These are phyloP conservation scores for Leccinum pallidistipes DNA, from an alignment of 1,284 basidiomycete genomes.

Conservation along the genomic window DNA sequence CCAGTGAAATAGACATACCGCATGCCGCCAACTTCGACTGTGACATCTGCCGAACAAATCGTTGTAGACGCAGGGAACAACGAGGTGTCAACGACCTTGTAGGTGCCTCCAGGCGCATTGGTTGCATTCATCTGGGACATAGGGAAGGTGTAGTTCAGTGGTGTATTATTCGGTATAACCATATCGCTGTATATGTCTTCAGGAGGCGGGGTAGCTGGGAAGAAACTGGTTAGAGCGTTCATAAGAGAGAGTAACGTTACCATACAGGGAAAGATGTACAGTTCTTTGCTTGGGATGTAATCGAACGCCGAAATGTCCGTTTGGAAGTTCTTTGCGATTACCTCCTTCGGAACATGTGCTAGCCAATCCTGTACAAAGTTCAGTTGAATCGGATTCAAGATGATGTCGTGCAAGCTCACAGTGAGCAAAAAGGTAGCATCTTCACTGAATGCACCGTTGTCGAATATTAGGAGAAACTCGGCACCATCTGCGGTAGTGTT, in stretches of 20 bases:
- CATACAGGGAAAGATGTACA: conserved; percentile 58
- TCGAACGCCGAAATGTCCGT: conserved; percentile 43
- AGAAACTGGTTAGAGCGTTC: conserved; percentile 9
- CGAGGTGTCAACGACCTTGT: conserved; percentile 59
- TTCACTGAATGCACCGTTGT: conserved; percentile 55
- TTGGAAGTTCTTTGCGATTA: conserved; percentile 56
- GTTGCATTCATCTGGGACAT: conserved; percentile 47
- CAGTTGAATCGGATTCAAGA: background rate
- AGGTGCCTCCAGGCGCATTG: conserved; percentile 49
- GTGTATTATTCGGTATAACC: conserved; percentile 46
- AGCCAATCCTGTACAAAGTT: conserved; percentile 44
- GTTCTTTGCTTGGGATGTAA: conserved; percentile 46
- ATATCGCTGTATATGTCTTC: conserved; percentile 39
- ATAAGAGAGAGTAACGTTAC: background rate
- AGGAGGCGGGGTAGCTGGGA: conserved; percentile 40
- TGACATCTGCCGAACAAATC: conserved; percentile 59
- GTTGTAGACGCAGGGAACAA: conserved; percentile 56
- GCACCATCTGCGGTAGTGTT: conserved; percentile 46
- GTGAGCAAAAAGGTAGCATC: conserved; percentile 54
- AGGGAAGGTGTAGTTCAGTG: conserved; percentile 52
- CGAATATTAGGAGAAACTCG: conserved; percentile 63
- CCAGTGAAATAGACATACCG: conserved; percentile 36
- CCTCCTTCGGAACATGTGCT: conserved; percentile 51
- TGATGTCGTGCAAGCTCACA: conserved; percentile 9
- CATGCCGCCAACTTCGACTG: conserved; percentile 57